A percentile compares a stretch with the other conserved stretches of the same genome.
phyloP scores from a whole-genome alignment of 176 grass and related monocot genomes.

The Oryza meyeriana region DNA sequence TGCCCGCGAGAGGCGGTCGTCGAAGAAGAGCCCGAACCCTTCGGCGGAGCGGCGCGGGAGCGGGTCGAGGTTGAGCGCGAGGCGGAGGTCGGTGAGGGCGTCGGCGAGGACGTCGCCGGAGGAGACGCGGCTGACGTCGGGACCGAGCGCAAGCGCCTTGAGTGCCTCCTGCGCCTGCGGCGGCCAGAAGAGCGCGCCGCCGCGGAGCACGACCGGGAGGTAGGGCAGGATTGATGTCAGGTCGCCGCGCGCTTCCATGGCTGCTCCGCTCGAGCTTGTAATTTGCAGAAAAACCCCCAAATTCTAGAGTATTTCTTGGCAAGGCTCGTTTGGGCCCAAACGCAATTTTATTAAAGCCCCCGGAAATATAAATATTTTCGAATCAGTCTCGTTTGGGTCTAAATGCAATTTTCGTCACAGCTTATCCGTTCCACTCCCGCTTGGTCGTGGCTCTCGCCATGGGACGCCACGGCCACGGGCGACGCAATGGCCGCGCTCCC shows the following conservation, averaged over 20 bases:
- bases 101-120: conserved; percentile 87
- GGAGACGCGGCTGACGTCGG: conserved; percentile 73
- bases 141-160: conserved; percentile 56
- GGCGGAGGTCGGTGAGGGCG: conserved; percentile 63
- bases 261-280: neutral
- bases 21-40: conserved; percentile 77
- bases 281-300: neutral
- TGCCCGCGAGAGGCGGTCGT: conserved; percentile 54
- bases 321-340: neutral
- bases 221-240: conserved; percentile 61
- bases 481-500: conserved; percentile 12
- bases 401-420: too few species aligned
- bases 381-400: neutral
- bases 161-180: conserved; percentile 53
- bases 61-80: conserved; percentile 43
- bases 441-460: neutral
- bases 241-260: conserved; percentile 41
- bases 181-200: conserved; percentile 63
- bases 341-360: neutral
- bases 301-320: neutral
- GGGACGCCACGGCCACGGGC: neutral
- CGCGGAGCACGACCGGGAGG: conserved; percentile 60
- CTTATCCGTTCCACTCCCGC: too few species aligned
- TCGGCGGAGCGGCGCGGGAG: conserved; percentile 36
- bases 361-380: too few species aligned